Conservation (phyloP, 495 filamentous ascomycete species). For the Bacidia rubella region DNA sequence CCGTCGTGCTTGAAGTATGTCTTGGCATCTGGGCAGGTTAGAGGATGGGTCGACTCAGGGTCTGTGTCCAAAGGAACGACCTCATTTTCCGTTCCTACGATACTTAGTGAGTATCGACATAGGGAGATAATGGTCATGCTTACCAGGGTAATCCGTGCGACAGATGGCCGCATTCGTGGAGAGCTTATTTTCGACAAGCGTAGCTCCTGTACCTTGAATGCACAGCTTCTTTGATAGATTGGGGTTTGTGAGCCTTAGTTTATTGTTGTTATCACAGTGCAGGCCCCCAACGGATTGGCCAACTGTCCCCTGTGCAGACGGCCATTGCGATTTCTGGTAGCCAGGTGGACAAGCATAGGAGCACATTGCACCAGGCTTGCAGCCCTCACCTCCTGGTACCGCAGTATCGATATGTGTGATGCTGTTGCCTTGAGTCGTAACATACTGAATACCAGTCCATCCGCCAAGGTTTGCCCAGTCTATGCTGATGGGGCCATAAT, state of each 20-base stretch:
- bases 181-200: constrained; percentile 63
- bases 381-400: constrained; percentile 38
- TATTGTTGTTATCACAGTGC: constrained; percentile 59
- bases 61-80: constrained; percentile 55
- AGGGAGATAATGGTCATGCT: constrained; percentile 9
- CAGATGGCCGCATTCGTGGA: constrained; percentile 55
- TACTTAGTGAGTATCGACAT: constrained; percentile 9
- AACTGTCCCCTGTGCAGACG: constrained; percentile 59
- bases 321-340: constrained; percentile 93
- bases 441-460: constrained; percentile 70
- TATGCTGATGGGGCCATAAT: constrained; percentile 67
- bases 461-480: constrained; percentile 55
- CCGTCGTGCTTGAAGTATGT: constrained; percentile 68
- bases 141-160: constrained; percentile 92
- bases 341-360: constrained; percentile 88
- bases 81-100: constrained; percentile 58
- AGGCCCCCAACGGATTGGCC: constrained; percentile 85
- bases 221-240: constrained; percentile 56
- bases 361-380: constrained; percentile 56
- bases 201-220: constrained; percentile 53
- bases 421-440: constrained; percentile 25
- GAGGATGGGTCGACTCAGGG: constrained; percentile 38
- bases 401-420: constrained; percentile 49
- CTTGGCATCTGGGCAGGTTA: constrained; percentile 60
- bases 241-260: constrained; percentile 64